phyloP scores from a whole-genome alignment of 768 basidiomycete genomes.

The Leccinum broughii region DNA sequence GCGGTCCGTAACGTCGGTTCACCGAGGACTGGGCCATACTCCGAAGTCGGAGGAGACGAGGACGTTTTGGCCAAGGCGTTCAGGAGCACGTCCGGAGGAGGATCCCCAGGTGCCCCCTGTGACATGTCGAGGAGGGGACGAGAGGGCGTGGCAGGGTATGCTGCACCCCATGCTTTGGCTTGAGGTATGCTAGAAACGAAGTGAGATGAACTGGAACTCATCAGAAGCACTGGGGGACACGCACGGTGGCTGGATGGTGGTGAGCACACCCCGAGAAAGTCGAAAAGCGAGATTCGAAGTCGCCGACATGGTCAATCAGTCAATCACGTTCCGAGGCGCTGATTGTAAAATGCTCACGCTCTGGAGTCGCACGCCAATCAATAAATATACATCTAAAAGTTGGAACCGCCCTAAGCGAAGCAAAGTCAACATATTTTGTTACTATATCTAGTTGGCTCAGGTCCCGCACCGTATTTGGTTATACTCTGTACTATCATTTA shows the following conservation, averaged over 20 bases:
- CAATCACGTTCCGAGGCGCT: background rate
- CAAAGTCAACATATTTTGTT: no score
- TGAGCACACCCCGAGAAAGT: slow-evolving; percentile 42
- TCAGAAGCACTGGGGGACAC: slow-evolving; percentile 6
- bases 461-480: no score
- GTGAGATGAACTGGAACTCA: background rate
- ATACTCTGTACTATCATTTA: no score
- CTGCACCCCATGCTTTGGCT: slow-evolving; percentile 56
- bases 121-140: slow-evolving; percentile 69
- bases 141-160: slow-evolving; percentile 41
- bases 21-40: slow-evolving; percentile 63
- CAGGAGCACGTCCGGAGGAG: slow-evolving; percentile 56
- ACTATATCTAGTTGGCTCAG: no score
- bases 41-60: slow-evolving; percentile 44
- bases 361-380: no score
- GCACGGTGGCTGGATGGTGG: slow-evolving; percentile 50
- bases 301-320: background rate
- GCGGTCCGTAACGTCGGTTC: slow-evolving; percentile 51
- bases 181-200: slow-evolving; percentile 47
- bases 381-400: no score
- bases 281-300: slow-evolving; percentile 28
- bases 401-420: no score
- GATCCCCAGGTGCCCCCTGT: slow-evolving; percentile 71
- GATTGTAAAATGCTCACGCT: background rate
- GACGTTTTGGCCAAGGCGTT: slow-evolving; percentile 47